Percentiles rank a stretch among this genome's conserved stretches.
These are phyloP conservation scores for Limnanthes douglasii DNA, from an alignment of 345 rosid species.

Conservation along the genomic window DNA sequence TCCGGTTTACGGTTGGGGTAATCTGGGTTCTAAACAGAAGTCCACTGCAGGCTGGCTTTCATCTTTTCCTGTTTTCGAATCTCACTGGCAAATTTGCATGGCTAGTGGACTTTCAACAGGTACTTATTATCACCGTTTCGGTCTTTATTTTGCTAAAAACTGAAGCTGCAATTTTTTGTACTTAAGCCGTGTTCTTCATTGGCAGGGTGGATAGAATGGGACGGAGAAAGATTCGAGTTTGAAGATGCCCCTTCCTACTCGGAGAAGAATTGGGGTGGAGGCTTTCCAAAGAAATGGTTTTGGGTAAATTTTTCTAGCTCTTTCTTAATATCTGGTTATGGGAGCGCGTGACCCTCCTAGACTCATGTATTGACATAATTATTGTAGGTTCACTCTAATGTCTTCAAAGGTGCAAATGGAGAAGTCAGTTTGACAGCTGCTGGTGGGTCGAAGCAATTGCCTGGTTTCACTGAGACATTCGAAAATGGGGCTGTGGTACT, in stretches of 20 bases:
- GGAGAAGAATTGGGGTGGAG: conserved; percentile 79
- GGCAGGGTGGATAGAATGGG: conserved; percentile 84
- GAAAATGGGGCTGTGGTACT: conserved; percentile 66
- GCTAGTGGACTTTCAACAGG: conserved; percentile 80
- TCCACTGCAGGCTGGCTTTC: conserved; percentile 80
- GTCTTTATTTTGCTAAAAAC: not conserved
- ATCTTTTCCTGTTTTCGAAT: conserved; percentile 66
- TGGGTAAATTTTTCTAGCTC: conserved; percentile 32
- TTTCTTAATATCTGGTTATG: not conserved
- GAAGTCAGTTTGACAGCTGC: conserved; percentile 53
- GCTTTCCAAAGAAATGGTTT: conserved; percentile 71
- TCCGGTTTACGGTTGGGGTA: conserved; percentile 68
- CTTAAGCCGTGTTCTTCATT: conserved; percentile 7
- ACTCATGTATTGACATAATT: conserved; percentile 1
- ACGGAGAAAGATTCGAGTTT: conserved; percentile 55
- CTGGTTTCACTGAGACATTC: conserved; percentile 31
- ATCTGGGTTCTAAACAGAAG: conserved; percentile 44
- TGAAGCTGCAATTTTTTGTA: conserved; percentile 1
- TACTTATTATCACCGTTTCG: not conserved
- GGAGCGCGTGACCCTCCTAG: too few species aligned
- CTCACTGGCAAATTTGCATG: conserved; percentile 84
- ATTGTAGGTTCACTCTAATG: conserved; percentile 56
- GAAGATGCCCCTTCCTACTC: conserved; percentile 74
- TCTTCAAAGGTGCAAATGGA: conserved; percentile 55
- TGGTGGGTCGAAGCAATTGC: conserved; percentile 57